A percentile compares a stretch with the other conserved stretches of the same genome.
Conservation (phyloP, 306 rosid species). For the Bauhinia variegata region DNA sequence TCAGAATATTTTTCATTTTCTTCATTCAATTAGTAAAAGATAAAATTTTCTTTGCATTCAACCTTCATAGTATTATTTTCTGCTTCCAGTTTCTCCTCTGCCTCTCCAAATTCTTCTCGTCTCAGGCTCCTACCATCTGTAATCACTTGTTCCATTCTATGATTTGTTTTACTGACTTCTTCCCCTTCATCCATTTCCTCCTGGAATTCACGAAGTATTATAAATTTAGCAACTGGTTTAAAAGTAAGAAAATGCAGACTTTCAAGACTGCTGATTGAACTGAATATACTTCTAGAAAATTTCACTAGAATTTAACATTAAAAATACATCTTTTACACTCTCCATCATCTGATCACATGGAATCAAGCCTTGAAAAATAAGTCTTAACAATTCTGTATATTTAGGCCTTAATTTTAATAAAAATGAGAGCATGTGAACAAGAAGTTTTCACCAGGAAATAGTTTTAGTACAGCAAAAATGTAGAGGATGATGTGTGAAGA, state of each 20-base stretch:
- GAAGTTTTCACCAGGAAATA: conserved; percentile 25
- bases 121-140: conserved; percentile 38
- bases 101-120: conserved; percentile 48
- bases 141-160: conserved; percentile 39
- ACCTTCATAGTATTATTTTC: conserved; percentile 54
- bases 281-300: background rate
- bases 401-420: background rate
- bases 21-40: conserved; percentile 5
- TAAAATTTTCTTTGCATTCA: conserved; percentile 49
- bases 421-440: conserved; percentile 25
- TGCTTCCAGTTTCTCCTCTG: conserved; percentile 44
- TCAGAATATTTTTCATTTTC: background rate
- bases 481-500: conserved; percentile 19
- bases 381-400: background rate
- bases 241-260: conserved; percentile 14
- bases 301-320: conserved; percentile 13
- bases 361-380: conserved; percentile 7
- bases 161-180: conserved; percentile 32
- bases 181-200: conserved; percentile 38
- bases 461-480: conserved; percentile 28
- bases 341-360: conserved; percentile 29
- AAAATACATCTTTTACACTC: conserved; percentile 24
- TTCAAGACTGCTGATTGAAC: conserved; percentile 24
- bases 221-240: conserved; percentile 22
- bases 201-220: conserved; percentile 40